Conservation (phyloP, 495 filamentous ascomycete species). For the Lasiosphaeriaceae sp. region DNA sequence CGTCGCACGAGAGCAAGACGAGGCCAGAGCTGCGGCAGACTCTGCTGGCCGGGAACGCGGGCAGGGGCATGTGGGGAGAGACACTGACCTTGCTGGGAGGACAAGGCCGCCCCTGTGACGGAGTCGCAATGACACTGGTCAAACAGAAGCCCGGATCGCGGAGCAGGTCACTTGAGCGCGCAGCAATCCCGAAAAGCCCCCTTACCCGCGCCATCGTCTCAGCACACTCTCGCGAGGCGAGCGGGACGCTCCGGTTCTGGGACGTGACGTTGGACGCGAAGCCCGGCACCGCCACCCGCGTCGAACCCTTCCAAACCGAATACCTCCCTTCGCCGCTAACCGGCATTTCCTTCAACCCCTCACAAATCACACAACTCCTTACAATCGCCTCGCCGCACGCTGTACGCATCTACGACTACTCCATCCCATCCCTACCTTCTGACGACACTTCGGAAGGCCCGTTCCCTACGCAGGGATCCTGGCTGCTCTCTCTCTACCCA, state of each 20-base stretch:
- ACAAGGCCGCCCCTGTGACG: constrained; percentile 58
- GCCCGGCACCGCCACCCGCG: constrained; percentile 32
- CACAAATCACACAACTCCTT: constrained; percentile 58
- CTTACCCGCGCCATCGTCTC: constrained; percentile 43
- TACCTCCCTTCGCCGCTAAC: constrained; percentile 62
- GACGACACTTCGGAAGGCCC: constrained; percentile 45
- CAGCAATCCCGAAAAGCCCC: constrained; percentile 8
- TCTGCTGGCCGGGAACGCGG: constrained; percentile 41
- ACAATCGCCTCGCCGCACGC: constrained; percentile 63
- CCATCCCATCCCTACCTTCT: constrained; percentile 37
- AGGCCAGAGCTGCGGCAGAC: constrained; percentile 43
- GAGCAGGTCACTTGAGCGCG: constrained; percentile 36
- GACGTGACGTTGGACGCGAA: constrained; percentile 39
- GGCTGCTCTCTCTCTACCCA: constrained; percentile 67
- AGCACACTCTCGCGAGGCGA: constrained; percentile 60
- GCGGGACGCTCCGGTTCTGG: constrained; percentile 52
- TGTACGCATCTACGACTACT: constrained; percentile 62
- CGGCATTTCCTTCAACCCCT: constrained; percentile 69
- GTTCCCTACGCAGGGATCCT: constrained; percentile 52
- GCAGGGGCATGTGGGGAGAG: constrained; percentile 59
- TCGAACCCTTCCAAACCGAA: constrained; percentile 59
- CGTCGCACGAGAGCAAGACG: constrained; percentile 57
- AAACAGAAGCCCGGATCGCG: constrained; percentile 35
- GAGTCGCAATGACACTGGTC: constrained; percentile 62
- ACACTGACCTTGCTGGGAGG: constrained; percentile 54